These are phyloP conservation scores for Fomes fomentarius DNA, from an alignment of 1,284 basidiomycete species.

Conservation along the genomic window DNA sequence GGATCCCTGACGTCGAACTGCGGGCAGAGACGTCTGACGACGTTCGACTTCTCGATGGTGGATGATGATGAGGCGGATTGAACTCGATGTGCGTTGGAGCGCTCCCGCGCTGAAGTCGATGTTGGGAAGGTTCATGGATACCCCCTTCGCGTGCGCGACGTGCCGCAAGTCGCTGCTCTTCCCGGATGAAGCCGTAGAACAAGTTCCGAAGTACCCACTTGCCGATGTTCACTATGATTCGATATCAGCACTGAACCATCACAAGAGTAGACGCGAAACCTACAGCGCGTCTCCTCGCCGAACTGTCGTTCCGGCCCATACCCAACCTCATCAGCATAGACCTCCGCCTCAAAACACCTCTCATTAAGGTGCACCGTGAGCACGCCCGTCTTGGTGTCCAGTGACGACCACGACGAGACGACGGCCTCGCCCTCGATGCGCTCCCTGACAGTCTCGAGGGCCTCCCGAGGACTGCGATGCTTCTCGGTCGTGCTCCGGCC, in stretches of 20 bases:
- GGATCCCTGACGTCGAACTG: slow-evolving; percentile 8
- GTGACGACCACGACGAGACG: slow-evolving; percentile 83
- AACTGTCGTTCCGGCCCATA: slow-evolving; percentile 58
- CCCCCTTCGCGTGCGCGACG: slow-evolving; percentile 40
- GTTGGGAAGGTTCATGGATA: slow-evolving; percentile 24
- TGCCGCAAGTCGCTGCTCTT: slow-evolving; percentile 51
- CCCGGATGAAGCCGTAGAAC: slow-evolving; percentile 70
- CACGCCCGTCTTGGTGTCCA: slow-evolving; percentile 90
- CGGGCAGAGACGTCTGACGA: slow-evolving; percentile 34
- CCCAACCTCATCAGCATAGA: slow-evolving; percentile 91
- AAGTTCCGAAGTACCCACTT: slow-evolving; percentile 81
- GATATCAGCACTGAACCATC: background rate
- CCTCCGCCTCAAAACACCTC: slow-evolving; percentile 90
- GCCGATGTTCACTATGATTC: slow-evolving; percentile 69
- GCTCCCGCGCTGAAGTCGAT: slow-evolving; percentile 29
- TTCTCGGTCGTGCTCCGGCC: slow-evolving; percentile 28
- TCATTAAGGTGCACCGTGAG: slow-evolving; percentile 90
- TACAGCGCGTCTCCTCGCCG: slow-evolving; percentile 81
- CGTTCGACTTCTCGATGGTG: slow-evolving; percentile 36
- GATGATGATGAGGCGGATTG: slow-evolving; percentile 26
- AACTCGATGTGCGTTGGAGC: slow-evolving; percentile 37
- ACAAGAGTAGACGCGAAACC: slow-evolving; percentile 35
- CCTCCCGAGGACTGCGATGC: slow-evolving; percentile 75
- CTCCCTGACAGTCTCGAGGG: slow-evolving; percentile 85
- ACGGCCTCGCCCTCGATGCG: slow-evolving; percentile 93